phyloP scores from a whole-genome alignment of 257 asterid species.

The Euphrasia confusa region DNA sequence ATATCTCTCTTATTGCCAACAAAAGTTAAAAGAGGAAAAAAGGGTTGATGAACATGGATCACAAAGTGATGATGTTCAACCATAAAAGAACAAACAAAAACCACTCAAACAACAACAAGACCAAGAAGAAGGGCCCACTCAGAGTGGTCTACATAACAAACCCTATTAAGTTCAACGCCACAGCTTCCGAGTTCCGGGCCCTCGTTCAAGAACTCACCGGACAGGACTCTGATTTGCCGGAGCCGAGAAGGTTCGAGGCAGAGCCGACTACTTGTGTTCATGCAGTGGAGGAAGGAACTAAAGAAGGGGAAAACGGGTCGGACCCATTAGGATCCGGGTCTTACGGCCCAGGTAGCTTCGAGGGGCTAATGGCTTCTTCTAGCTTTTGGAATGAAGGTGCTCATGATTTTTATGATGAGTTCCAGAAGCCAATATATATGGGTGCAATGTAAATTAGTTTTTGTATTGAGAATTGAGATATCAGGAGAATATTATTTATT shows the following conservation, averaged over 20 bases:
- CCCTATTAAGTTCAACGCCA: constrained; percentile 65
- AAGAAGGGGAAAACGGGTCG: constrained; percentile 25
- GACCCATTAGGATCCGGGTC: constrained; percentile 14
- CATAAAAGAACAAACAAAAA: constrained; percentile 29
- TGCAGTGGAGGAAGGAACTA: background rate
- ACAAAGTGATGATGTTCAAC: constrained; percentile 26
- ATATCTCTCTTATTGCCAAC: no score
- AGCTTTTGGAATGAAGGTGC: constrained; percentile 2
- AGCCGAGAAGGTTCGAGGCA: background rate
- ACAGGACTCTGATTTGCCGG: constrained; percentile 38
- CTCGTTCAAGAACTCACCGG: constrained; percentile 86
- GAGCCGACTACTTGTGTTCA: no score
- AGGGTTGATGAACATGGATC: constrained; percentile 27
- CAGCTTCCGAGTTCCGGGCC: constrained; percentile 58
- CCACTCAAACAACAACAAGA: constrained; percentile 20
- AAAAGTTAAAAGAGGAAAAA: no score
- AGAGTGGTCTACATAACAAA: constrained; percentile 72
- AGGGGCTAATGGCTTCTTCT: constrained; percentile 26
- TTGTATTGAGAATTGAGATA: no score
- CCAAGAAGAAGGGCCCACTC: constrained; percentile 38
- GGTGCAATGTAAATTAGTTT: no score
- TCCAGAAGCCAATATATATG: background rate
- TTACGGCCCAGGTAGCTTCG: constrained; percentile 21
- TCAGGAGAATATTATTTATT: no score
- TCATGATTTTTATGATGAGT: background rate